Evolutionary conservation across 2,329 filamentous ascomycete species (phyloP), one percentile per base, ranked within the genome.

Genomic region (Colletotrichum orchidophilum): DNA sequence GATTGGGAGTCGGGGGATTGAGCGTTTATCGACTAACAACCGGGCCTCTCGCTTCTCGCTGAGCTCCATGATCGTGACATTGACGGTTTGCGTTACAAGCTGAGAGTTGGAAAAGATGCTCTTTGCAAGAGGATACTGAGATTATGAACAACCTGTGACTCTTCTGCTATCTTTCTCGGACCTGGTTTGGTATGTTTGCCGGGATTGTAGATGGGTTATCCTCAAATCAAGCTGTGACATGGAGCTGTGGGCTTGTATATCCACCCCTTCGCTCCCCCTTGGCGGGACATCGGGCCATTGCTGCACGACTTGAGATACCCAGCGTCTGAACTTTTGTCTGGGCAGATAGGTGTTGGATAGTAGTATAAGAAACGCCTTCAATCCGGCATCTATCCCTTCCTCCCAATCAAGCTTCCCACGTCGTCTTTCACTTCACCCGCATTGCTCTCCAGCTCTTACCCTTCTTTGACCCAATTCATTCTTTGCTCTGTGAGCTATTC

Each of bases 401-500:
- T 26, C 24, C 1, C 11, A 9, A 3, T 33, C 53, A 71, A 49
- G 68, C 68, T 52, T 71, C 53, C 31, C 58, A 63, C 64, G 54
- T 63, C 42, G 53, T 63, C 64, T 33, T 68, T 71, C 68, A 53
- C 64, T 68, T 71, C 58, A 60, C 33, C 21, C 54, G 46, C 68
- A 53, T 71, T 59, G 53, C 64, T 63, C 64, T 68, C 39, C 58
- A 68, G 52, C 68, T 59, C 58, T 27, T 49, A 29, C 53, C 42
- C 42, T 64, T 68, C 42, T 60, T 71, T 58, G 24, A 49, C 29
- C 39, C 42, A 42, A 53, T 70, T 61, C 67, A 62, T 49, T 70
- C 67, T 70, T 66, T 70, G 67, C 67, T 70, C 67, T 70, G 67
- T 66, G 67, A 70, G 67, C 67, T 61, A 35, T 70, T 49, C 67